Conservation (phyloP, 768 basidiomycete genomes). For the Lentinula detonsa region DNA sequence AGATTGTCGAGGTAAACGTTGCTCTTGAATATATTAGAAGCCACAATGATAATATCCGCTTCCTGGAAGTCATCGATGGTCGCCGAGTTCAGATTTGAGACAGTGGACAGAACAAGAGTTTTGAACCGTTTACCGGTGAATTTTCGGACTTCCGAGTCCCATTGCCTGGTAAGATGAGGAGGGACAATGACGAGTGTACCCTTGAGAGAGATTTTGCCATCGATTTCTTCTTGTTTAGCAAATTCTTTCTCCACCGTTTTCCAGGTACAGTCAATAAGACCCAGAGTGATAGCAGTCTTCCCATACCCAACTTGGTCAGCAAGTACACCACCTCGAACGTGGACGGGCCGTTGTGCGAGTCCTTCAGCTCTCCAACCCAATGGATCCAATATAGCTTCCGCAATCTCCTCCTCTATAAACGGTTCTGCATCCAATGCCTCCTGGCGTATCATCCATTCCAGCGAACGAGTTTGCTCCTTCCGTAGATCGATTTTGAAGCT, state of each 20-base stretch:
- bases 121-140: conserved; percentile 64
- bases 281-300: conserved; percentile 93
- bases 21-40: conserved; percentile 83
- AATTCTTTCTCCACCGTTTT: conserved; percentile 56
- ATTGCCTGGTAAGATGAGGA: conserved; percentile 84
- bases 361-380: conserved; percentile 95
- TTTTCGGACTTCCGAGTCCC: conserved; percentile 81
- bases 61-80: conserved; percentile 71
- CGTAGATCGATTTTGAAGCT: conserved; percentile 72
- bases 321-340: conserved; percentile 82
- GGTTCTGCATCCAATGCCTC: conserved; percentile 59
- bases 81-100: conserved; percentile 61
- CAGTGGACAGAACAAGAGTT: conserved; percentile 61
- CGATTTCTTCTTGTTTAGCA: conserved; percentile 34
- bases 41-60: conserved; percentile 83
- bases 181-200: conserved; percentile 85
- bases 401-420: conserved; percentile 92
- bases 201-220: conserved; percentile 71
- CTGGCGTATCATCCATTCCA: conserved; percentile 88
- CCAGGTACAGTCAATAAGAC: conserved; percentile 71
- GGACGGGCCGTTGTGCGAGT: conserved; percentile 71
- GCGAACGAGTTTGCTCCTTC: conserved; percentile 81
- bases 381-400: conserved; percentile 80
- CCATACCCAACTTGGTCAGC: conserved; percentile 97
- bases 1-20: conserved; percentile 72